Base-by-base conservation (phyloP, 495 filamentous ascomycete species). In the Corynascus novoguineensis region DNA sequence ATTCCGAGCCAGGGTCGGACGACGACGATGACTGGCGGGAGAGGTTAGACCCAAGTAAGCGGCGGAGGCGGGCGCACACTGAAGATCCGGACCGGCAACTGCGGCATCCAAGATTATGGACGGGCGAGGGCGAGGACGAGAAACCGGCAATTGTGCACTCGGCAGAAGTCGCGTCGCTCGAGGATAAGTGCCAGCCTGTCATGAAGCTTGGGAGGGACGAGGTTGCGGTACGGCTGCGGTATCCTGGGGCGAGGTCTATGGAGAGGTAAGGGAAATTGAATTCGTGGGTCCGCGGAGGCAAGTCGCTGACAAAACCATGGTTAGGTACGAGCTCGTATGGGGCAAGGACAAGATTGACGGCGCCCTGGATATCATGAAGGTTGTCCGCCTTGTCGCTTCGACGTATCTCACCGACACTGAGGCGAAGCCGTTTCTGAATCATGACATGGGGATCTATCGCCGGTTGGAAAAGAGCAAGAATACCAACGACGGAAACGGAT, bases 301-400 rank as follows among this genome's bases (percentile, higher is more conserved):
- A 15, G 10, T 52, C 50, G 44, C 61, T 69, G 59, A 64, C 63
- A 22, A n/a, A n/a, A n/a, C n/a, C n/a, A 22, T 51, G 45, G 50
- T n/a, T 35, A 89, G 87, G 60, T 97, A 90, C 64, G 78, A 92
- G 54, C 81, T 92, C 8, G 86, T 92, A 29, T 80, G 80, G 50
- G 85, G 88, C 15, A 83, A 83, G 57, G 88, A 93, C 38, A 81
- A 93, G 63, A 96, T 96, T 73, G 85, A 89, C 60, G 86, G 91
- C 5, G 72, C 92, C 54, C 82, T 86, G 62, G 93, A 97, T 60
- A 96, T 97, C 58, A 76, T 86, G 52, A 79, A 86, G 47, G 86
- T 89, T 14, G 83, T 96, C 46, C 82, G 90, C 55, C 78, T 80
- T 25, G 85, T 96, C 24, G 78, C 83, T 24, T 77, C 82, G 29